Base-by-base conservation (phyloP, 164 flowering plant species). In the Platanus orientalis region DNA sequence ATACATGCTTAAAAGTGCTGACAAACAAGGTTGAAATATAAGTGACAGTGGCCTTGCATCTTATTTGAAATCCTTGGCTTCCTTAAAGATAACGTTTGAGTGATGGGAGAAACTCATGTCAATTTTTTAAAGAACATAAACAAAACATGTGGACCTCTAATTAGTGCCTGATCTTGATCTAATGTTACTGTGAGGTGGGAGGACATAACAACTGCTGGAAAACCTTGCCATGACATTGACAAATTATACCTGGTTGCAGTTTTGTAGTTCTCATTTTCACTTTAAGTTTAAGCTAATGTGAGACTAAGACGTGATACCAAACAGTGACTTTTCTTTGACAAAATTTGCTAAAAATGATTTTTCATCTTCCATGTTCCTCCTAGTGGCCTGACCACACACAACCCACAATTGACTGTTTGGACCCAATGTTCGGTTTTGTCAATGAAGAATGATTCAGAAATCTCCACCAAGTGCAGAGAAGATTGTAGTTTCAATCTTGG, bases 31-130 rank as follows among this genome's bases (percentile, higher is more conserved):
- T 51, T 59, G 62, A 54, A 70, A 48, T 54, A 59, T 42, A 57
- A 54, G 6, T 69, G 90, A 85, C 34, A 73, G 72, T 74, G 77
- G 80, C 89, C 58, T 76, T 62, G 52, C 76, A 84, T 56, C 88
- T 61, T 69, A 68, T 30, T 54, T 60, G 64, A 70, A 72, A 45
- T 47, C 40, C 47, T 40, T n/a, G 21, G 17, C 50, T 59, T 65
- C 16, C 32, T 48, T 19, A 75, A 85, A 86, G 92, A 56, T 71
- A 61, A 76, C 69, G 74, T 53, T 68, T 69, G 39, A 36, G 26
- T 59, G n/a, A 54, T 25, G 23, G 34, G 25, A 54, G 54, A 54
- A 54, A 60, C 42, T 49, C 30, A 10, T 16, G 19, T 14, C 6
- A 23, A 45, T n/a, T 12, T 4, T 10, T 53, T 45, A 34, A 45